Percentiles rank a stretch among this genome's conserved stretches.
Evolutionary conservation across 768 basidiomycete genomes (phyloP).

Genomic region (Rhizopogon vulgaris): DNA sequence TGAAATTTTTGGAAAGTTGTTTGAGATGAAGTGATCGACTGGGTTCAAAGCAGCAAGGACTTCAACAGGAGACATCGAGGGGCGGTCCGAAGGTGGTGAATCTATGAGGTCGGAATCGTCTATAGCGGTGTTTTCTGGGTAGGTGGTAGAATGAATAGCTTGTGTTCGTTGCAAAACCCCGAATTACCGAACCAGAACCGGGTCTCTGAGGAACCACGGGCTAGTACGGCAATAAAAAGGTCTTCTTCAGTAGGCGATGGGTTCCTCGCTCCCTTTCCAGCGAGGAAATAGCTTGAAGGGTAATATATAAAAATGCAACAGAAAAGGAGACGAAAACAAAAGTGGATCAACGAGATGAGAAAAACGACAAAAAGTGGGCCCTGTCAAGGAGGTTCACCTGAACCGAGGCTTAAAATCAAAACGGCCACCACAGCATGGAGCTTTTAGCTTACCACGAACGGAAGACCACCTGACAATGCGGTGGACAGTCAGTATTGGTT

Average conservation of each 20-base stretch:
- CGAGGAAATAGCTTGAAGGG: constrained; percentile 58
- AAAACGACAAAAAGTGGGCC: constrained; percentile 12
- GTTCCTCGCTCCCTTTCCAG: constrained; percentile 64
- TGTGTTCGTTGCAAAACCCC: constrained; percentile 30
- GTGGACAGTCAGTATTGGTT: constrained; percentile 11
- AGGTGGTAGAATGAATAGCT: constrained; percentile 15
- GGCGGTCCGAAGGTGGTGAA: constrained; percentile 13
- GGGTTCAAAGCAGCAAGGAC: constrained; percentile 30
- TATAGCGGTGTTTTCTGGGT: constrained; percentile 11
- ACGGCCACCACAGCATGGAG: constrained; percentile 1
- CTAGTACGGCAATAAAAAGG: constrained; percentile 45
- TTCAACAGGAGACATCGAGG: constrained; percentile 54
- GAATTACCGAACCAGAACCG: constrained; percentile 71
- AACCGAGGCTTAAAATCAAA: constrained; percentile 16
- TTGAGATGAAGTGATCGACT: constrained; percentile 23
- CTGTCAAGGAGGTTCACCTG: constrained; percentile 81
- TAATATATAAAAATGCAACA: constrained; percentile 15
- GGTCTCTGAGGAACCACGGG: constrained; percentile 58
- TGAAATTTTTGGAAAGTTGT: constrained; percentile 23
- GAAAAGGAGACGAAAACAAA: constrained; percentile 8
- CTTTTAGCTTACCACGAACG: constrained; percentile 54
- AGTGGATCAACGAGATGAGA: not conserved
- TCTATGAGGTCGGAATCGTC: constrained; percentile 17
- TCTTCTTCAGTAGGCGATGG: constrained; percentile 50
- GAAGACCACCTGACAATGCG: constrained; percentile 60